phyloP scores from a whole-genome alignment of 2,329 filamentous ascomycete genomes.

The Hypoxylon sp. region DNA sequence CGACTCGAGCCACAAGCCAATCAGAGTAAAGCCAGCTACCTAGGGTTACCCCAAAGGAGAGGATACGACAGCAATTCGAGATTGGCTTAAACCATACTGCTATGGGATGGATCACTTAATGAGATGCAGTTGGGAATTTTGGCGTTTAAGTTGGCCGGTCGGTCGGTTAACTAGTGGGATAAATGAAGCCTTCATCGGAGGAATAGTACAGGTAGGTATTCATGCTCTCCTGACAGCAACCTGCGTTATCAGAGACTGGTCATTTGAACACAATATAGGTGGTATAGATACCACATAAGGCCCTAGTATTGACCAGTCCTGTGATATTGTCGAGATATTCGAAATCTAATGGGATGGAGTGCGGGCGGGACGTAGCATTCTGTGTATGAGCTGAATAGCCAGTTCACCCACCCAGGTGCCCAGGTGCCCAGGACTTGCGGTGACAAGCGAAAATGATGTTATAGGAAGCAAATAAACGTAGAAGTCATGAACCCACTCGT shows the following conservation, averaged over 20 bases:
- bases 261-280: background rate
- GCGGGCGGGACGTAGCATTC: background rate
- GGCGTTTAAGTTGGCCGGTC: background rate
- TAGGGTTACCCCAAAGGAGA: background rate
- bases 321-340: background rate
- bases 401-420: too few species aligned
- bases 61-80: background rate
- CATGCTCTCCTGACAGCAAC: too few species aligned
- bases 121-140: background rate
- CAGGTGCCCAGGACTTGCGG: background rate
- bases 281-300: background rate
- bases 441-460: background rate
- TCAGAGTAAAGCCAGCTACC: background rate
- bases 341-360: background rate
- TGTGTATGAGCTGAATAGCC: background rate
- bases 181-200: background rate
- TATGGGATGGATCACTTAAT: background rate
- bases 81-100: background rate
- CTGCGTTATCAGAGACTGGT: background rate
- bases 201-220: too few species aligned
- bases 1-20: background rate
- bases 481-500: background rate
- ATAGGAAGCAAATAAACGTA: background rate
- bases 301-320: background rate
- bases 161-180: background rate